These are phyloP conservation scores for Trichoderma pleuroti DNA, from an alignment of 2,329 filamentous ascomycete genomes.

Conservation along the genomic window DNA sequence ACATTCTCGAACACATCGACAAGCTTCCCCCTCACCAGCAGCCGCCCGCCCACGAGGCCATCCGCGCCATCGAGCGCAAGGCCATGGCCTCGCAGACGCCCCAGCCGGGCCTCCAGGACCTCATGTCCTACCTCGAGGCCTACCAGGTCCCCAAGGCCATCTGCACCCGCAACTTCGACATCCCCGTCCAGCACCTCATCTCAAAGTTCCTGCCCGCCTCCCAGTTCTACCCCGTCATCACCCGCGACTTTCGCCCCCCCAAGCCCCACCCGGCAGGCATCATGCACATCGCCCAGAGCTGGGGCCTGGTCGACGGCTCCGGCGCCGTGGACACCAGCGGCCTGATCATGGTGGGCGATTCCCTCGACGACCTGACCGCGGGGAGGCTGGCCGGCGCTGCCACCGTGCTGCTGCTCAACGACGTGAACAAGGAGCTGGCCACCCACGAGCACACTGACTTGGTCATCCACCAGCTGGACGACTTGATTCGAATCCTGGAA, in stretches of 20 bases:
- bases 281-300: constrained; percentile 74
- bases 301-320: constrained; percentile 54
- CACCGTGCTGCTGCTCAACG: constrained; percentile 83
- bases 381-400: constrained; percentile 79
- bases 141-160: constrained; percentile 71
- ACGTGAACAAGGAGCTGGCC: constrained; percentile 69
- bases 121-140: constrained; percentile 80
- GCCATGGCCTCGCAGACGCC: constrained; percentile 79
- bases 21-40: constrained; percentile 60
- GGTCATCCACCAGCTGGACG: constrained; percentile 67
- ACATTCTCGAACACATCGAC: constrained; percentile 89
- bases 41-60: constrained; percentile 63
- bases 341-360: constrained; percentile 70
- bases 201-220: constrained; percentile 67
- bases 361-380: constrained; percentile 89
- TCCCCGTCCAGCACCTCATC: constrained; percentile 71
- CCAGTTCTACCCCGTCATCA: constrained; percentile 75
- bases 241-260: constrained; percentile 74
- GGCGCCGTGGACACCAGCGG: constrained; percentile 41
- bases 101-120: constrained; percentile 70
- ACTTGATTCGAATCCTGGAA: constrained; percentile 72
- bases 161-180: constrained; percentile 90
- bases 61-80: constrained; percentile 73
- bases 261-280: constrained; percentile 90
- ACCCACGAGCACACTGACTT: constrained; percentile 75